Percentiles rank a stretch among this genome's conserved stretches.
Evolutionary conservation across 1,284 basidiomycete genomes (phyloP).

Genomic region (Rhodotorula sp.): DNA sequence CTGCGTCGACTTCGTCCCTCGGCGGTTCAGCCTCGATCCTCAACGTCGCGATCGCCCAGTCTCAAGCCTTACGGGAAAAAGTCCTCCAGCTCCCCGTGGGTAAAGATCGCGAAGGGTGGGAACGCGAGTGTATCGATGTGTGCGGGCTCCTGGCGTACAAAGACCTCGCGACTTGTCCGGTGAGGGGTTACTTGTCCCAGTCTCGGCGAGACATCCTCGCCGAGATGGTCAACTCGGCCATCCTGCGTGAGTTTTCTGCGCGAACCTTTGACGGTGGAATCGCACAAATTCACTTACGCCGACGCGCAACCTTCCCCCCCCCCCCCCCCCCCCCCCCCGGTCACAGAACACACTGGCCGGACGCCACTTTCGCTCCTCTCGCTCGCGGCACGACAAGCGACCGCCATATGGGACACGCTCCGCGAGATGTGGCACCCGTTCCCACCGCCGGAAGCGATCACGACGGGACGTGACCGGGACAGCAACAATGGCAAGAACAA

Average conservation of each 20-base stretch:
- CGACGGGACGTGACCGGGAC: constrained; percentile 4
- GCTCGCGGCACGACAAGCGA: constrained; percentile 38
- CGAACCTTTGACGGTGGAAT: background rate
- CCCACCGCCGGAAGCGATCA: constrained; percentile 16
- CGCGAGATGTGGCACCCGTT: constrained; percentile 38
- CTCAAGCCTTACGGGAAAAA: constrained; percentile 61
- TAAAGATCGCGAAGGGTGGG: constrained; percentile 60
- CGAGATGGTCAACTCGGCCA: constrained; percentile 79
- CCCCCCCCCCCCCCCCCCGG: too few species aligned
- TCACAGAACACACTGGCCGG: constrained; percentile 30
- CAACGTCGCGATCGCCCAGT: constrained; percentile 41
- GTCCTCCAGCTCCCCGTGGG: constrained; percentile 58
- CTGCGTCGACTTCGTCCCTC: constrained; percentile 36
- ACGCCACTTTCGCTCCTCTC: constrained; percentile 39
- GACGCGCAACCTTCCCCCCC: too few species aligned
- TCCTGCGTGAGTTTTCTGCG: constrained; percentile 62
- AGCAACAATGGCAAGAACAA: constrained; percentile 15
- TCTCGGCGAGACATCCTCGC: constrained; percentile 72
- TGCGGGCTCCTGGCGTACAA: constrained; percentile 71
- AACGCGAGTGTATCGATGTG: constrained; percentile 67
- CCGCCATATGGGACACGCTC: constrained; percentile 38
- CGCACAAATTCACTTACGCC: background rate
- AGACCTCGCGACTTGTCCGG: constrained; percentile 65
- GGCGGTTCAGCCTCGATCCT: constrained; percentile 35
- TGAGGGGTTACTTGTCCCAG: constrained; percentile 67